Base-by-base conservation (phyloP, 805 yeast genomes). In the Grigorovia yakushimaensis region DNA sequence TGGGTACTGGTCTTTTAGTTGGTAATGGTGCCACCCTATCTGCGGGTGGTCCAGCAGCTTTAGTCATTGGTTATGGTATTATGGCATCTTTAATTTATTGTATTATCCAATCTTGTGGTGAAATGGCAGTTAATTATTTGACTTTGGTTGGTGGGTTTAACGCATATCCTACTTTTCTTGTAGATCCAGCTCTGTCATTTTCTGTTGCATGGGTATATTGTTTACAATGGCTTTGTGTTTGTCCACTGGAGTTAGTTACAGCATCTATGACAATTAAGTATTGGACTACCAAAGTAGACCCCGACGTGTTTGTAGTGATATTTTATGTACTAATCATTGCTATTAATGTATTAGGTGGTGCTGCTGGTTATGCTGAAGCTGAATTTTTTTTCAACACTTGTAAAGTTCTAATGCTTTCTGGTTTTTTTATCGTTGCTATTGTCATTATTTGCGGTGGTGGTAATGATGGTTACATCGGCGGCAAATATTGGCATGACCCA, bases 1-100 rank as follows among this genome's bases (percentile, higher is more conserved):
- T 86, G 50, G 96, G 95, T 59, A 82, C 93, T 5, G 87, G 86
- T 56, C 67, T 81, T 45, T 66, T 75, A 52, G 79, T 79, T 44
- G 83, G 82, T 55, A 68, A 74, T 44, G 84, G 80, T 53, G 62
- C 71, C 51, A 71, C 76, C 4, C 54, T 75, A 39, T 58, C 60
- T 22, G 52, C 60, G 23, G 76, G 73, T 50, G 78, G 79, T 44
- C 78, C 79, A 17, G 74, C 67, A 33, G 73, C 69, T 41, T 56
- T 74, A 36, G 68, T 80, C 10, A 71, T 81, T 37, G 84, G 82
- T 8, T 79, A 78, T 63, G 68, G 73, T 2, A 58, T 81, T 47
- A 75, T 79, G 50, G 82, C 82, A 22, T 58, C 73, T 10, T 74
- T 79, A 73, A 73, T 82, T 19, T 78, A 74, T 61, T 71, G 75